Base-by-base conservation (phyloP, 2,329 filamentous ascomycete genomes). In the Penicillium fuscoglaucum region DNA sequence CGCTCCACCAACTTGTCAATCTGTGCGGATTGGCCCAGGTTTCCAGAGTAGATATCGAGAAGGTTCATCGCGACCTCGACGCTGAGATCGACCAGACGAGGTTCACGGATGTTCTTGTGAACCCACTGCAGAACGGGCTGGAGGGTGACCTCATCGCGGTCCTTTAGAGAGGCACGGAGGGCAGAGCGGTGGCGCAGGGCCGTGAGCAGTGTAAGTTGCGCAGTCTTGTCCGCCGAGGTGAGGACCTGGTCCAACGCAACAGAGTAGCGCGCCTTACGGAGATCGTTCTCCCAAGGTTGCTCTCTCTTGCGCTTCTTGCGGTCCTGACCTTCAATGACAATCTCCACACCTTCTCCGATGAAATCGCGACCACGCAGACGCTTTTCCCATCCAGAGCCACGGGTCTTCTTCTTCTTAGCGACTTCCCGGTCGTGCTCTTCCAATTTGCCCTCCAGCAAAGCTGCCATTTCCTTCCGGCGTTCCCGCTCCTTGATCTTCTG, bases 111-210 rank as follows among this genome's bases (percentile, higher is more conserved):
- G 75, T 93, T 86, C 66, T 85, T 87, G 73, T 87, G 86, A 10
- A 93, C 83, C 92, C 93, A 98, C 70, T 84, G 85, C 52, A 99
- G 80, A 13, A 98, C 83, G 0, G 93, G 93, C 73, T 91, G 85
- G 5, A 99, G 85, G 0, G 87, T 87, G 41, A 87, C 80, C 75
- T 96, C 92, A 71, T 96, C 90, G 46, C 95, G 86, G 61, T 87
- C 86, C 70, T 89, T 84, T 46, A 99, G 84, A 5, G 95, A 91
- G 37, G 89, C 85, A 49, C 90, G 87, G 59, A 97, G 82, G 1
- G 92, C 93, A 59, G 89, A 91, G 59, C 93, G 90, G 76, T 99
- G 93, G 41, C 91, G 88, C 35, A 99, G 83, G 7, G 92, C 90
- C 13, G 90, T 89, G 21, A 99, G 81, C 29, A 96, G 80, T 0